Evolutionary conservation across 1,139 yeast genomes (phyloP).

Genomic region (Meyerozyma sp.): DNA sequence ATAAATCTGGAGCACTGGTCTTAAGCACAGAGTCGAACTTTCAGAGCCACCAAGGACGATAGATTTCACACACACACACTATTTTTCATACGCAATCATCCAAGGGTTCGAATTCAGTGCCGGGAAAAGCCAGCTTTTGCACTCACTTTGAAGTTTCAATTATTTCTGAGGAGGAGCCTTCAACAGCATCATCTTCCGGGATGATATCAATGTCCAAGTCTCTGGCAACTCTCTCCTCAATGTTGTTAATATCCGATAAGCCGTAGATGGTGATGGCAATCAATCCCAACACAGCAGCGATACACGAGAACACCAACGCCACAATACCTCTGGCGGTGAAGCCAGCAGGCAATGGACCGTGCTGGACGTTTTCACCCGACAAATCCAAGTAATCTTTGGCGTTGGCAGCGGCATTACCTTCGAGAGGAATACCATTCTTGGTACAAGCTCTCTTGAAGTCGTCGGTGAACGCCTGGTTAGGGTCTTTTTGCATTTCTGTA

Average conservation of each 20-base stretch:
- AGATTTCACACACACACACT: slow-evolving; percentile 4
- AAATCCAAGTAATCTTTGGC: slow-evolving; percentile 56
- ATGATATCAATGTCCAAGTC: slow-evolving; percentile 42
- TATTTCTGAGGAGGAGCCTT: slow-evolving; percentile 7
- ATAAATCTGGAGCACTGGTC: slow-evolving; percentile 3
- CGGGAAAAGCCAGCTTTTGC: not conserved
- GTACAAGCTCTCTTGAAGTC: slow-evolving; percentile 14
- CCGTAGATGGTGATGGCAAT: slow-evolving; percentile 76
- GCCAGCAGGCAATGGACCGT: slow-evolving; percentile 64
- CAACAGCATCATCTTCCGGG: slow-evolving; percentile 20
- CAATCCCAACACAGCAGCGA: slow-evolving; percentile 78
- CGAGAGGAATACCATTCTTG: slow-evolving; percentile 11
- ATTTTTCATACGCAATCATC: not conserved
- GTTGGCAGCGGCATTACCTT: slow-evolving; percentile 89
- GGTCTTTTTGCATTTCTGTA: slow-evolving; percentile 43
- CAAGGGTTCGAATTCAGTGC: not conserved
- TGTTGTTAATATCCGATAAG: slow-evolving; percentile 57
- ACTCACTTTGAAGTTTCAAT: slow-evolving; percentile 1
- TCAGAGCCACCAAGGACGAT: not conserved
- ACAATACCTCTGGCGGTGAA: slow-evolving; percentile 88
- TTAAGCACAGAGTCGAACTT: not conserved
- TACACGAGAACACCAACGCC: slow-evolving; percentile 75
- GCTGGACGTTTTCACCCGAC: slow-evolving; percentile 68
- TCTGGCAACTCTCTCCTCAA: slow-evolving; percentile 47
- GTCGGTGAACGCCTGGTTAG: slow-evolving; percentile 43